phyloP scores from a whole-genome alignment of 768 basidiomycete genomes.

The Auricularia auricula-judae region DNA sequence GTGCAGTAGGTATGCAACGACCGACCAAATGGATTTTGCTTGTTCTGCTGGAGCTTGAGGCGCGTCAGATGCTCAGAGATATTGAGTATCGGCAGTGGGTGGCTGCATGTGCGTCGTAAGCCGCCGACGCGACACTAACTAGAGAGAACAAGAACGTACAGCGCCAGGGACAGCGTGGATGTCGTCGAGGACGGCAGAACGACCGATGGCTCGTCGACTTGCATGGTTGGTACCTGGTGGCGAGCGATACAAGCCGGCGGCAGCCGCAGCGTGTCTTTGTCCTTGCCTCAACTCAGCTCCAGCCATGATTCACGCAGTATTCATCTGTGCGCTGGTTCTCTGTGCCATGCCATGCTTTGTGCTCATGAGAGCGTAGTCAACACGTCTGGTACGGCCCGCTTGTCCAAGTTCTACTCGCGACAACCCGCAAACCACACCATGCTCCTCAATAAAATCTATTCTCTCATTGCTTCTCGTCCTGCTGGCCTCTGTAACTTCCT shows the following conservation, averaged over 20 bases:
- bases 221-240: not conserved
- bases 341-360: constrained; percentile 12
- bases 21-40: constrained; percentile 54
- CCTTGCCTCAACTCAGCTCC: not conserved
- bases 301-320: constrained; percentile 72
- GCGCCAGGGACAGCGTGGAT: constrained; percentile 61
- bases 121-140: constrained; percentile 9
- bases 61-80: constrained; percentile 93
- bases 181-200: constrained; percentile 60
- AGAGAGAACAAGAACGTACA: constrained; percentile 35
- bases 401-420: constrained; percentile 77
- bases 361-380: constrained; percentile 50
- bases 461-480: constrained; percentile 73
- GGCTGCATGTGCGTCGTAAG: constrained; percentile 38
- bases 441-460: constrained; percentile 82
- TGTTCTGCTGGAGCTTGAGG: constrained; percentile 59
- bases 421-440: constrained; percentile 26
- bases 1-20: not conserved
- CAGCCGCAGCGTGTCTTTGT: not conserved
- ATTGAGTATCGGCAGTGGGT: constrained; percentile 92
- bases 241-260: not conserved
- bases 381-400: constrained; percentile 75
- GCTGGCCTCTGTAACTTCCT: constrained; percentile 89
- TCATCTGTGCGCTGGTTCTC: constrained; percentile 51
- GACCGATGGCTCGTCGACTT: constrained; percentile 43